Evolutionary conservation across 1,284 basidiomycete species (phyloP), one percentile per base, ranked within the genome.

Genomic region (Trametes versicolor): DNA sequence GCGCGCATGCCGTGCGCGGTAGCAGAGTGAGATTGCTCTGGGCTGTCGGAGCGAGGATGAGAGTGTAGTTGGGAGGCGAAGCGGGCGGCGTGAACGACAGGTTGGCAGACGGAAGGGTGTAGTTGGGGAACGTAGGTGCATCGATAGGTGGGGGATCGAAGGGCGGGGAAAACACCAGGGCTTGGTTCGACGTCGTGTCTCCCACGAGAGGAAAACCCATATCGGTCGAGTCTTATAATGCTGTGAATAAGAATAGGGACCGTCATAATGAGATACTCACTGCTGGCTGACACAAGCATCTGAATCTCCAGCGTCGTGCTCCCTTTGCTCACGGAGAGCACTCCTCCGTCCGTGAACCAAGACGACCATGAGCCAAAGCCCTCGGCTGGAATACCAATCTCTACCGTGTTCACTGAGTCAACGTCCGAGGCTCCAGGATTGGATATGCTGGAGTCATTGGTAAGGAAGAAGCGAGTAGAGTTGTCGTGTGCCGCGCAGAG

Each of bases 171-270:
- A 93, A 94, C 15, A 96, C 72, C n/a, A 96, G 78, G 0, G 87
- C 91, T 72, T 91, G 86, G 60, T 88, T 90, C 1, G 87, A 81
- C 0, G 93, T 94, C 1, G 92, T 90, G 73, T 96, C 94, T 5
- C 91, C 93, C 0, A 95, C 79, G 1, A 91, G 75, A 0, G 91
- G 92, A 1, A 83, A 72, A 5, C 86, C 75, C 2, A 81, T 58
- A 8, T 63, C 53, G 29, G 61, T 66, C 3, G 64, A 48, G 37
- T 60, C 61, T 69, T 0, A 19, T 23, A 12, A 12, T 12, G 6
- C 57, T 58, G 36, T 23, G 19, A 17, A 34, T 4, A 34, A 17
- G 23, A 6, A 53, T 12, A 17, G 19, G 23, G 9, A 49, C 7
- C 17, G n/a, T 53, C 12, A 21, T n/a, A 23, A 8, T 17, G 27